A percentile compares a stretch with the other conserved stretches of the same genome.
Evolutionary conservation across 805 yeast species (phyloP).

Genomic region (Jamesozyma gamospora): DNA sequence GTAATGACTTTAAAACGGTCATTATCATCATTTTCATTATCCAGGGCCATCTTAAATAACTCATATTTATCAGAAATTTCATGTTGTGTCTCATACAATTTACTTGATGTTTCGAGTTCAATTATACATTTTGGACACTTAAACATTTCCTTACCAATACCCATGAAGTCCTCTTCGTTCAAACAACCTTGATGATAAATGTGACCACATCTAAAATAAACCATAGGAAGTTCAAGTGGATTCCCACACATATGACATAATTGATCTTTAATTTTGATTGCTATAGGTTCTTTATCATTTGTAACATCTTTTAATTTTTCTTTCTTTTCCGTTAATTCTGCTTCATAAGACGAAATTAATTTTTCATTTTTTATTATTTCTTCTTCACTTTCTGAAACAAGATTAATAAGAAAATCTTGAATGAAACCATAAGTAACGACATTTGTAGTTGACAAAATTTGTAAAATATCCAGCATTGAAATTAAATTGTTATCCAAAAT

Average conservation of each 20-base stretch:
- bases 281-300: constrained; percentile 32
- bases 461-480: constrained; percentile 71
- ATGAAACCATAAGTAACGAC: constrained; percentile 64
- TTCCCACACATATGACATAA: constrained; percentile 57
- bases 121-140: constrained; percentile 70
- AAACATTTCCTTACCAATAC: constrained; percentile 14
- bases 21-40: constrained; percentile 34
- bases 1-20: constrained; percentile 67
- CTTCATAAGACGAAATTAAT: constrained; percentile 55
- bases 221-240: constrained; percentile 63
- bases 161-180: constrained; percentile 33
- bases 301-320: constrained; percentile 42
- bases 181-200: constrained; percentile 79
- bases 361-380: constrained; percentile 63
- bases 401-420: constrained; percentile 54
- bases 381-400: constrained; percentile 46
- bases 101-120: constrained; percentile 57
- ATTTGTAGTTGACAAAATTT: constrained; percentile 50
- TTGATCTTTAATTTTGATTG: constrained; percentile 41
- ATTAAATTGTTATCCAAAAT: constrained; percentile 45
- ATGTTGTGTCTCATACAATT: constrained; percentile 49
- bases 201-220: constrained; percentile 80
- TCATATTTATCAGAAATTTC: constrained; percentile 54
- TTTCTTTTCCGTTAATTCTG: constrained; percentile 51
- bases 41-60: constrained; percentile 48